Conservation (phyloP, 1,139 yeast genomes). For the Entelexis sorbosivorans region DNA sequence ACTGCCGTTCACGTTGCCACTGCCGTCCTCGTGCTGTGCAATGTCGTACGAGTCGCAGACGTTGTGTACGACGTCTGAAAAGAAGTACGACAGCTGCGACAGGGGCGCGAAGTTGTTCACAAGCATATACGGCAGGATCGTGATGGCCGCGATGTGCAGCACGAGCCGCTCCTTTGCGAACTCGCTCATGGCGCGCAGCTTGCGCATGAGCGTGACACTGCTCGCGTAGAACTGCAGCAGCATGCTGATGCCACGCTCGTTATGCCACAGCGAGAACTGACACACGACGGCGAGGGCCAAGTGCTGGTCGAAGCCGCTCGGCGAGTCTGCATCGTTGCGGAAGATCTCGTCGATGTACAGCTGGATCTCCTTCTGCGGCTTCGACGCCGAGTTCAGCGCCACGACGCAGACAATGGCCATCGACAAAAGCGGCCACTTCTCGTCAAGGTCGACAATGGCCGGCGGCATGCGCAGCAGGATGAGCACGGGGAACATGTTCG, state of each 20-base stretch:
- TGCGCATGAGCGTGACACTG: slow-evolving; percentile 6
- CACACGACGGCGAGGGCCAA: slow-evolving; percentile 15
- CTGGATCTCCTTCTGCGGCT: slow-evolving; percentile 9
- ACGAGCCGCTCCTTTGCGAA: slow-evolving; percentile 6
- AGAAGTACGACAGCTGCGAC: slow-evolving; percentile 9
- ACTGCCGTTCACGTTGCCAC: too few relatives aligned
- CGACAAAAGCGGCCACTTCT: slow-evolving; percentile 19
- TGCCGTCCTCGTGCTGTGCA: neutral
- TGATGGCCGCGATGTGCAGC: slow-evolving; percentile 7
- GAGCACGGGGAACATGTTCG: slow-evolving; percentile 12
- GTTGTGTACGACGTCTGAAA: slow-evolving; percentile 2
- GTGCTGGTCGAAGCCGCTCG: slow-evolving; percentile 9
- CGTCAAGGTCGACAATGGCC: slow-evolving; percentile 16
- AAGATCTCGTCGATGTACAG: slow-evolving; percentile 10
- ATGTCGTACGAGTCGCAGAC: slow-evolving; percentile 3
- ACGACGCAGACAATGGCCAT: slow-evolving; percentile 19
- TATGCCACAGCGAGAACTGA: slow-evolving; percentile 15
- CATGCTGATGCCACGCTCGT: slow-evolving; percentile 11
- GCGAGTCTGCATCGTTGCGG: neutral
- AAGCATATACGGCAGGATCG: slow-evolving; percentile 14
- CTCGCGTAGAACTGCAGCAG: slow-evolving; percentile 13
- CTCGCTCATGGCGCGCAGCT: slow-evolving; percentile 2
- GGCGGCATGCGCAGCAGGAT: slow-evolving; percentile 10
- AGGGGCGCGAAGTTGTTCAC: slow-evolving; percentile 3
- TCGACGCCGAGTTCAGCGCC: slow-evolving; percentile 13